A percentile compares a stretch with the other conserved stretches of the same genome.
Evolutionary conservation across 345 rosid species (phyloP).

Genomic region (Ceriops zippeliana): DNA sequence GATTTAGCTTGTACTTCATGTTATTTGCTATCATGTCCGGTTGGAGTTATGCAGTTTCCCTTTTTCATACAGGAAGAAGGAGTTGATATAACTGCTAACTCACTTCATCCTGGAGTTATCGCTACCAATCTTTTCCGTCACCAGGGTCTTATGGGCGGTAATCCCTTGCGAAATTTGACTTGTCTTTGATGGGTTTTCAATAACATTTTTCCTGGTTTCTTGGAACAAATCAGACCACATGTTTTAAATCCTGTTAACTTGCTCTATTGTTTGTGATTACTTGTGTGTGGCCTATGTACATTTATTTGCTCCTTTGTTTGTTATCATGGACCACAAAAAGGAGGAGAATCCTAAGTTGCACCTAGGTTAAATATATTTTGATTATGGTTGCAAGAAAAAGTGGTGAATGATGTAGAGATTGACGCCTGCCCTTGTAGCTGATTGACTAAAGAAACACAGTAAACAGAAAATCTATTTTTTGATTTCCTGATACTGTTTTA

Average conservation of each 20-base stretch:
- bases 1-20: neutral
- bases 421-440: too few relatives aligned
- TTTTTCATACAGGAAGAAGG: conserved; percentile 3
- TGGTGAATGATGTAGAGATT: too few relatives aligned
- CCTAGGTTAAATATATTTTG: too few relatives aligned
- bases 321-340: too few relatives aligned
- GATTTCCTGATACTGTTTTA: too few relatives aligned
- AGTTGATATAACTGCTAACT: neutral
- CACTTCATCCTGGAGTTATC: conserved; percentile 2
- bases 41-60: neutral
- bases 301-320: too few relatives aligned
- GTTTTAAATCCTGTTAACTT: neutral
- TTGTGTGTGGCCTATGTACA: too few relatives aligned
- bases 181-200: neutral
- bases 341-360: too few relatives aligned
- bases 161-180: conserved; percentile 1
- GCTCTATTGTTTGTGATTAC: too few relatives aligned
- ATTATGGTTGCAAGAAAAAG: too few relatives aligned
- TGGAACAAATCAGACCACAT: neutral
- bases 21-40: neutral
- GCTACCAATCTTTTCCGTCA: conserved; percentile 1
- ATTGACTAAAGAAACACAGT: too few relatives aligned
- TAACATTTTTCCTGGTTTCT: neutral
- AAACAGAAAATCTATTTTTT: too few relatives aligned
- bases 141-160: neutral